Percentiles rank a stretch among this genome's conserved stretches.
Evolutionary conservation across 179 eudicot genomes (phyloP).

Genomic region (Vitellaria paradoxa): DNA sequence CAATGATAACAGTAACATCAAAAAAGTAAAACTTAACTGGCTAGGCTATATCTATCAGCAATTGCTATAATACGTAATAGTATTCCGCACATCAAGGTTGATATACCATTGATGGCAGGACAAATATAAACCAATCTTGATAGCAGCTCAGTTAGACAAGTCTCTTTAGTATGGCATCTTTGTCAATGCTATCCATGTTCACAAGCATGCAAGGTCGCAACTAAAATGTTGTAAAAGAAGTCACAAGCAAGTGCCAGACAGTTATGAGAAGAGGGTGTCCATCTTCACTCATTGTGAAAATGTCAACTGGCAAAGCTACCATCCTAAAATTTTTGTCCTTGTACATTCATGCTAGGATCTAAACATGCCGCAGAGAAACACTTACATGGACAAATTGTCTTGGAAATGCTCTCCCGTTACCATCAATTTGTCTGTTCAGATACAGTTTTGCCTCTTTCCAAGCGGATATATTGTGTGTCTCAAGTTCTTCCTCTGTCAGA

Average conservation of each 20-base stretch:
- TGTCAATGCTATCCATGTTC: slow-evolving; percentile 6
- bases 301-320: slow-evolving; percentile 7
- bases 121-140: background rate
- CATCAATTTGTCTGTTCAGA: slow-evolving; percentile 51
- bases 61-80: background rate
- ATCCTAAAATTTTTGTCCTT: background rate
- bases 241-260: background rate
- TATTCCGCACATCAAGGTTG: background rate
- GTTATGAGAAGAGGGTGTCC: background rate
- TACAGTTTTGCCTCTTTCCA: slow-evolving; percentile 81
- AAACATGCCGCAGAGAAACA: slow-evolving; percentile 10
- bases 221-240: background rate
- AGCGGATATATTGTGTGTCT: slow-evolving; percentile 87
- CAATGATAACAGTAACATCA: background rate
- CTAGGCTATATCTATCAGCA: background rate
- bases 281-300: background rate
- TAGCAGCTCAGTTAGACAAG: background rate
- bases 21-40: background rate
- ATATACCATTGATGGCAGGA: background rate
- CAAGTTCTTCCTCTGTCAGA: slow-evolving; percentile 89
- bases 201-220: background rate
- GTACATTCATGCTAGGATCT: background rate
- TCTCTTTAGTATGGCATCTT: background rate
- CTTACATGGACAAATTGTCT: slow-evolving; percentile 65
- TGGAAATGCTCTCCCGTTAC: slow-evolving; percentile 39